A percentile compares a stretch with the other conserved stretches of the same genome.
Conservation (phyloP, 768 basidiomycete species). For the Rhizopogon vesiculosus region DNA sequence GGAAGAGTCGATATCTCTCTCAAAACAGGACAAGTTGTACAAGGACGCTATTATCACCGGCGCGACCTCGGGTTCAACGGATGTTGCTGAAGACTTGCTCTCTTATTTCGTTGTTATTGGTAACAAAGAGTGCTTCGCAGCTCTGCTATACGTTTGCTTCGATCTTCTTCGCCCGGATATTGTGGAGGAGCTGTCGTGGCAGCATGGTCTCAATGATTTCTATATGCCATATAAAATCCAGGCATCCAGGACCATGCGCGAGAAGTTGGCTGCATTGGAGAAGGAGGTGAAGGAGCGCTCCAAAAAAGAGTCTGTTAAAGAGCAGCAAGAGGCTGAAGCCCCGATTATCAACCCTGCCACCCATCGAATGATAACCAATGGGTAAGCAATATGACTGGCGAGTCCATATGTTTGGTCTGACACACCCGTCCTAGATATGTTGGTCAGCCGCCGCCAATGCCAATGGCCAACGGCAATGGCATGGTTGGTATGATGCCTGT, state of each 20-base stretch:
- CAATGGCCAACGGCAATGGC: slow-evolving; percentile 53
- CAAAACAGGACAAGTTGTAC: slow-evolving; percentile 96
- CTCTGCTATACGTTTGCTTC: slow-evolving; percentile 87
- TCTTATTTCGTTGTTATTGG: slow-evolving; percentile 98
- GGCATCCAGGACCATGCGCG: slow-evolving; percentile 71
- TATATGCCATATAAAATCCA: slow-evolving; percentile 97
- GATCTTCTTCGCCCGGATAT: slow-evolving; percentile 92
- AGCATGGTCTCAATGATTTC: slow-evolving; percentile 93
- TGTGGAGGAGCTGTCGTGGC: slow-evolving; percentile 95
- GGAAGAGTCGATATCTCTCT: slow-evolving; percentile 94
- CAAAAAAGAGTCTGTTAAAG: slow-evolving; percentile 84
- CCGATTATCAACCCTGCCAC: slow-evolving; percentile 85
- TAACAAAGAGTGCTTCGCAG: slow-evolving; percentile 97
- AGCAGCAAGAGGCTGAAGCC: slow-evolving; percentile 80
- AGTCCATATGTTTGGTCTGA: neutral
- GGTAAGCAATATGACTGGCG: slow-evolving; percentile 25
- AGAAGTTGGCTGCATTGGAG: slow-evolving; percentile 79
- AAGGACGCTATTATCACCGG: slow-evolving; percentile 96
- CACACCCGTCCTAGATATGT: slow-evolving; percentile 40
- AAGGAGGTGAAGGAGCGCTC: slow-evolving; percentile 86
- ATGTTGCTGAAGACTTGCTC: slow-evolving; percentile 91
- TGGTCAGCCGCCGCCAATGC: slow-evolving; percentile 55
- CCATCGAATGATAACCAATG: slow-evolving; percentile 65
- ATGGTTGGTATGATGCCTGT: slow-evolving; percentile 56
- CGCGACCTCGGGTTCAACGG: slow-evolving; percentile 74